These are phyloP conservation scores for Moesziomyces antarcticus DNA, from an alignment of 1,284 basidiomycete species.

Conservation along the genomic window DNA sequence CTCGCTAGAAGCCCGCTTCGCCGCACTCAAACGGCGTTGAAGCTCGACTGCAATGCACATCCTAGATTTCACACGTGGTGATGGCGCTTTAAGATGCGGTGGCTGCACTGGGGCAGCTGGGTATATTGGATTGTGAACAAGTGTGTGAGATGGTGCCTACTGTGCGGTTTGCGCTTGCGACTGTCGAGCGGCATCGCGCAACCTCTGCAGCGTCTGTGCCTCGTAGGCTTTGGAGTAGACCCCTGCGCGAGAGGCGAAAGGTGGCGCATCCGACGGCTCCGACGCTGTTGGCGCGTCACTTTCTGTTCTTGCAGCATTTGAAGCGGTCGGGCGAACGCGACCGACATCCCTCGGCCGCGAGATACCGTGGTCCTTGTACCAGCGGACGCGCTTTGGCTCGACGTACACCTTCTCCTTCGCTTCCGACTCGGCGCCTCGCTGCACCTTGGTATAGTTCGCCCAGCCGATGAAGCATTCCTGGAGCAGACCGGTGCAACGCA, in stretches of 20 bases:
- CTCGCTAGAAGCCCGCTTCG: constrained; percentile 47
- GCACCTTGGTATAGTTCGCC: constrained; percentile 34
- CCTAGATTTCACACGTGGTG: neutral
- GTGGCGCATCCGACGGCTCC: neutral
- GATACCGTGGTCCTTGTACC: constrained; percentile 30
- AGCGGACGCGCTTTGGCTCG: constrained; percentile 36
- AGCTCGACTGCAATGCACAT: neutral
- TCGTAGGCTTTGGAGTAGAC: constrained; percentile 40
- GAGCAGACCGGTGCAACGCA: constrained; percentile 54
- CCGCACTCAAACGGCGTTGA: constrained; percentile 45
- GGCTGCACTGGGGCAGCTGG: neutral
- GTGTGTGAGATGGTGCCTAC: neutral
- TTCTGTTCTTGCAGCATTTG: neutral
- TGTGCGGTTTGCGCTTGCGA: constrained; percentile 22
- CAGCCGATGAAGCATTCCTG: constrained; percentile 62
- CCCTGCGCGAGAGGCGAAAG: neutral
- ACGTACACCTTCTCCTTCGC: constrained; percentile 33
- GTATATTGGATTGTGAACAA: neutral
- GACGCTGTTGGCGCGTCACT: neutral
- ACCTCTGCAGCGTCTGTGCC: constrained; percentile 21
- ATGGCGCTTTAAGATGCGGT: neutral
- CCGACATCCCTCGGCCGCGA: constrained; percentile 26
- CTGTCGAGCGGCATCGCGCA: constrained; percentile 20
- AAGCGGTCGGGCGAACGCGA: constrained; percentile 8
- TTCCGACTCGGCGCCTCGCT: constrained; percentile 8